phyloP scores from a whole-genome alignment of 108 stramenopile genomes.

The Cyclotella atomus region DNA sequence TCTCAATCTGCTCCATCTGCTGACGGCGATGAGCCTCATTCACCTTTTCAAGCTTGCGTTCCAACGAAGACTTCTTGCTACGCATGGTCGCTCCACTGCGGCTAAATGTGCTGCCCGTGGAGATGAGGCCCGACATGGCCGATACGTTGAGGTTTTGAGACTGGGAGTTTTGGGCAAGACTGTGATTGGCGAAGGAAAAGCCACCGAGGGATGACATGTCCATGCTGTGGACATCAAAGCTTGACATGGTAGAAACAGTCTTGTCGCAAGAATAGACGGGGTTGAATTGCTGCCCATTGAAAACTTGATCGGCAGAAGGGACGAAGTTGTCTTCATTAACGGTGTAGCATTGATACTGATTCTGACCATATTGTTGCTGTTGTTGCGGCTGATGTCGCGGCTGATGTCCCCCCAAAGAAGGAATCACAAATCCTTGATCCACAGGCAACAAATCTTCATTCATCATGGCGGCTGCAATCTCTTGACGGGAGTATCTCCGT shows the following conservation, averaged over 20 bases:
- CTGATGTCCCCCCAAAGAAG: conserved; percentile 16
- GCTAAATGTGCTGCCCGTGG: conserved; percentile 12
- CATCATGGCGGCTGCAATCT: conserved; percentile 14
- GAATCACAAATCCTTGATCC: conserved; percentile 38
- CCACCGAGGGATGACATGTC: conserved; percentile 48
- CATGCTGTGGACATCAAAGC: conserved; percentile 38
- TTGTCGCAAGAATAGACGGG: conserved; percentile 32
- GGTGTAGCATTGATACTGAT: conserved; percentile 6
- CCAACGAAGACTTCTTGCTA: conserved; percentile 28
- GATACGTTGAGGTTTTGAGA: conserved; percentile 23
- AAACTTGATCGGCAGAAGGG: conserved; percentile 6
- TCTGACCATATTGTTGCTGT: conserved; percentile 21
- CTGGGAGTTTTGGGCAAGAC: neutral
- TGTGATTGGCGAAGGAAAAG: conserved; percentile 23
- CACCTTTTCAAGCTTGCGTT: conserved; percentile 47
- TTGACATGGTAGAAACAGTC: conserved; percentile 43
- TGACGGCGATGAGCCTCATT: conserved; percentile 40
- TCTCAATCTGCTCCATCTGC: conserved; percentile 31
- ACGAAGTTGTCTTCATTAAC: conserved; percentile 14
- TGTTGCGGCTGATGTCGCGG: conserved; percentile 6
- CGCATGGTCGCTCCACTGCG: conserved; percentile 17
- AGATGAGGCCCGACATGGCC: conserved; percentile 25
- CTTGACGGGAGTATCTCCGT: conserved; percentile 13
- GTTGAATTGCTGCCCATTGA: conserved; percentile 20
- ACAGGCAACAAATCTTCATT: conserved; percentile 33